A percentile compares a stretch with the other conserved stretches of the same genome.
These are phyloP conservation scores for Elongisporangium anandrum DNA, from an alignment of 352 stramenopile species.

Conservation along the genomic window DNA sequence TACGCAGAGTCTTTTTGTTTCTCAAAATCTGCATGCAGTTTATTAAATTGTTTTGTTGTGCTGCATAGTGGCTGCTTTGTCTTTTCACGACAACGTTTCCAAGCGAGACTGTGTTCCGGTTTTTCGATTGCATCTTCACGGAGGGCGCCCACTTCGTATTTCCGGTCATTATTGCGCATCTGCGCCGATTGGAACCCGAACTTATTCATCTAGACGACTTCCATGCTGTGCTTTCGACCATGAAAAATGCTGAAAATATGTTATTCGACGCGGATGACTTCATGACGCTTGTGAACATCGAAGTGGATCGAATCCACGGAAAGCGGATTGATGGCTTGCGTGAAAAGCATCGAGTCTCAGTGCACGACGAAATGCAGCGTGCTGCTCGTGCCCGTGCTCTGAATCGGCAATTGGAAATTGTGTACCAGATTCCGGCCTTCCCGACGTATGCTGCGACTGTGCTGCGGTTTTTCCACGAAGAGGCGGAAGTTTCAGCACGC, in stretches of 20 bases:
- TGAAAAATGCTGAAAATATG: slow-evolving; percentile 64
- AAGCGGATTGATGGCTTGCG: slow-evolving; percentile 37
- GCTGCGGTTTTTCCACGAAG: slow-evolving; percentile 72
- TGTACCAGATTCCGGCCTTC: slow-evolving; percentile 79
- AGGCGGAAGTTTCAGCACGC: slow-evolving; percentile 61
- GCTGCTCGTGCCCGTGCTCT: slow-evolving; percentile 54
- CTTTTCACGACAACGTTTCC: slow-evolving; percentile 90
- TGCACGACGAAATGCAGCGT: slow-evolving; percentile 68
- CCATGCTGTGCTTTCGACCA: slow-evolving; percentile 61
- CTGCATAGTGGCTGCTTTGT: slow-evolving; percentile 82
- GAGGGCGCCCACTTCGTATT: slow-evolving; percentile 84
- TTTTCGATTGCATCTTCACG: slow-evolving; percentile 87
- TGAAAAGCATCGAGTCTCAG: slow-evolving; percentile 46
- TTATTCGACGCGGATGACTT: slow-evolving; percentile 65
- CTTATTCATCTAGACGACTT: slow-evolving; percentile 58
- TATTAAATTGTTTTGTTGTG: background rate
- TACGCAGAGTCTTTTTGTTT: slow-evolving; percentile 3
- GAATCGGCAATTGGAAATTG: slow-evolving; percentile 59
- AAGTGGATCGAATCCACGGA: slow-evolving; percentile 35
- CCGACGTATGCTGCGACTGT: slow-evolving; percentile 59
- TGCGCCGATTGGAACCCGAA: slow-evolving; percentile 49
- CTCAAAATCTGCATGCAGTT: background rate
- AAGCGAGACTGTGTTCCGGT: slow-evolving; percentile 80
- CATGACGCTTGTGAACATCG: slow-evolving; percentile 35
- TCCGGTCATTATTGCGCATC: slow-evolving; percentile 74